A percentile compares a stretch with the other conserved stretches of the same genome.
These are phyloP conservation scores for Exophiala sp. DNA, from an alignment of 2,329 filamentous ascomycete species.

Conservation along the genomic window DNA sequence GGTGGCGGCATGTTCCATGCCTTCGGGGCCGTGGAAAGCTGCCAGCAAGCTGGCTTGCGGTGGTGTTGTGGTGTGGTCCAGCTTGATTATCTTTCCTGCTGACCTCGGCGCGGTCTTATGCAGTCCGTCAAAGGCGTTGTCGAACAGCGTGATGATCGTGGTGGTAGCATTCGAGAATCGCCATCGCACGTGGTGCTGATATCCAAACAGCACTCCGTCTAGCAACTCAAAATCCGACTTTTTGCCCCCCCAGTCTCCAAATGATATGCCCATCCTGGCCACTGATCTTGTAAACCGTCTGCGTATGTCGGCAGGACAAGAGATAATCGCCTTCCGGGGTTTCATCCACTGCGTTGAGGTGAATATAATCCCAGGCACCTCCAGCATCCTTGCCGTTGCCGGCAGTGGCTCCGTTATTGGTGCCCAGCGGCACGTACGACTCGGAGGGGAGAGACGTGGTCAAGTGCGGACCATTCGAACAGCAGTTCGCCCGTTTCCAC, in stretches of 20 bases:
- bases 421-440: slow-evolving; percentile 41
- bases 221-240: slow-evolving; percentile 28
- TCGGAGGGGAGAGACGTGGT: slow-evolving; percentile 47
- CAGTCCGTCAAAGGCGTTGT: slow-evolving; percentile 39
- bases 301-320: slow-evolving; percentile 38
- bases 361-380: slow-evolving; percentile 42
- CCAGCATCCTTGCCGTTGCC: slow-evolving; percentile 42
- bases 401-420: slow-evolving; percentile 39
- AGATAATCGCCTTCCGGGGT: slow-evolving; percentile 38
- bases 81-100: slow-evolving; percentile 36
- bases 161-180: slow-evolving; percentile 36
- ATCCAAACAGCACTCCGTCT: slow-evolving; percentile 32
- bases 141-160: slow-evolving; percentile 36
- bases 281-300: slow-evolving; percentile 38
- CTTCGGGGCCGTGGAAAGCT: slow-evolving; percentile 53
- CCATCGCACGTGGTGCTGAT: slow-evolving; percentile 40
- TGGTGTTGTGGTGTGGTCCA: slow-evolving; percentile 35
- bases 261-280: slow-evolving; percentile 35
- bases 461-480: slow-evolving; percentile 55
- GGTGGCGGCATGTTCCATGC: slow-evolving; percentile 45
- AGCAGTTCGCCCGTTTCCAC: slow-evolving; percentile 48
- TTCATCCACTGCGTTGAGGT: slow-evolving; percentile 40
- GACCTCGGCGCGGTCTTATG: slow-evolving; percentile 36
- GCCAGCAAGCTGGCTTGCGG: slow-evolving; percentile 47
- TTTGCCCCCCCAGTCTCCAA: slow-evolving; percentile 36